A percentile compares a stretch with the other conserved stretches of the same genome.
These are phyloP conservation scores for Plasmopara muralis DNA, from an alignment of 352 stramenopile species.

Conservation along the genomic window DNA sequence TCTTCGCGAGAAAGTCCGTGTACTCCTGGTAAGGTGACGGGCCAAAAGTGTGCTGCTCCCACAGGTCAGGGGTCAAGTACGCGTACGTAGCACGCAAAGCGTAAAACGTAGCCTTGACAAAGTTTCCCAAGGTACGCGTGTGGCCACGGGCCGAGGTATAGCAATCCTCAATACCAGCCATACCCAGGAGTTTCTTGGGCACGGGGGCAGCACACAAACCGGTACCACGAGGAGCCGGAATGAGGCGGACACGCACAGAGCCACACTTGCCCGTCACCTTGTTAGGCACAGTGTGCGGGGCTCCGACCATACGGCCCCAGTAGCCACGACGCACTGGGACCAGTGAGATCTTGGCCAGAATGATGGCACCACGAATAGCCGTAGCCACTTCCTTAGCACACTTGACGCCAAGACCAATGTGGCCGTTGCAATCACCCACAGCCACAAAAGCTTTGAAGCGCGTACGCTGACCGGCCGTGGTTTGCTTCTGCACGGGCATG, in stretches of 20 bases:
- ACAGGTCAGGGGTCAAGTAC: conserved; percentile 99
- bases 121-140: conserved; percentile 99
- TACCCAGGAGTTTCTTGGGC: conserved; percentile 98
- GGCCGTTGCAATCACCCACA: conserved; percentile 96
- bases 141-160: conserved; percentile 95
- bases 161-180: conserved; percentile 99
- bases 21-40: conserved; percentile 97
- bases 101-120: conserved; percentile 99
- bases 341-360: conserved; percentile 98
- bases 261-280: conserved; percentile 99
- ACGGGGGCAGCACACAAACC: conserved; percentile 96
- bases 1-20: conserved; percentile 99
- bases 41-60: conserved; percentile 93
- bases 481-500: conserved; percentile 99
- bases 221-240: too few relatives aligned
- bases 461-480: conserved; percentile 98
- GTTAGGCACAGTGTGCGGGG: conserved; percentile 96
- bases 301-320: conserved; percentile 95
- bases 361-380: conserved; percentile 98
- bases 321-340: conserved; percentile 98
- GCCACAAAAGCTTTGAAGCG: conserved; percentile 99
- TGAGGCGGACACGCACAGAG: conserved; percentile 34
- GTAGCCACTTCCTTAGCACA: conserved; percentile 98
- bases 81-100: conserved; percentile 96
- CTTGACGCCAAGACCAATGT: conserved; percentile 99